Base-by-base conservation (phyloP, 768 basidiomycete species). In the Scleroderma citrinum region DNA sequence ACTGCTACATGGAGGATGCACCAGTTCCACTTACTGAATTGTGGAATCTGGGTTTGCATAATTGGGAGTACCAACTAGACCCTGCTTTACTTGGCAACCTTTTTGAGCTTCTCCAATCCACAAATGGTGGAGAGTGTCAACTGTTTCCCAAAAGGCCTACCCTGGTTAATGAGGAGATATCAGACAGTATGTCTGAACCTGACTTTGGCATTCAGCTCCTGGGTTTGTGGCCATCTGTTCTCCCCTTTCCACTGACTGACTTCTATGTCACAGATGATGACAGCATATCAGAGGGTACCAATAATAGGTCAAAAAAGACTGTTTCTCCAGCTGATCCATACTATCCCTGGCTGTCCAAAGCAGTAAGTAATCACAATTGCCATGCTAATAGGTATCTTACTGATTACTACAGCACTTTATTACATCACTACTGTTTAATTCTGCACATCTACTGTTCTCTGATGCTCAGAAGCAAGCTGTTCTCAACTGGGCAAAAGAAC, bases 381-480 rank as follows among this genome's bases (percentile, higher is more conserved):
- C n/a, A 5, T 29, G 26, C 26, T 29, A 8, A 29, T 8, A 5
- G 26, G 26, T 29, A 29, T 4, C 26, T 29, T 29, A n/a, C 26
- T 29, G 26, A 29, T 5, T 8, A 29, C 8, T 8, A 4, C 37
- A 63, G 62, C 50, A 58, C 43, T 61, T 64, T 46, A 51, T 56
- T 11, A 67, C 60, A 0, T 37, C 56, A 17, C 47, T 65, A 4
- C 38, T 69, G 8, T 68, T 67, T 49, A 64, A 51, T 17, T 67
- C 64, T 0, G 57, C 64, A 1, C 44, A 55, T 0, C 43, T 68
- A 0, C 61, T 51, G 1, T 68, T 69, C 39, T 69, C 67, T 2
- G 42, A 51, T 6, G n/a, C 48, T 6, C 65, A 68, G 44, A 52
- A 66, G 42, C 44, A 47, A 20, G 67, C 64, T 0, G 47, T 69